These are phyloP conservation scores for Xylaria nigripes DNA, from an alignment of 495 filamentous ascomycete genomes.

Conservation along the genomic window DNA sequence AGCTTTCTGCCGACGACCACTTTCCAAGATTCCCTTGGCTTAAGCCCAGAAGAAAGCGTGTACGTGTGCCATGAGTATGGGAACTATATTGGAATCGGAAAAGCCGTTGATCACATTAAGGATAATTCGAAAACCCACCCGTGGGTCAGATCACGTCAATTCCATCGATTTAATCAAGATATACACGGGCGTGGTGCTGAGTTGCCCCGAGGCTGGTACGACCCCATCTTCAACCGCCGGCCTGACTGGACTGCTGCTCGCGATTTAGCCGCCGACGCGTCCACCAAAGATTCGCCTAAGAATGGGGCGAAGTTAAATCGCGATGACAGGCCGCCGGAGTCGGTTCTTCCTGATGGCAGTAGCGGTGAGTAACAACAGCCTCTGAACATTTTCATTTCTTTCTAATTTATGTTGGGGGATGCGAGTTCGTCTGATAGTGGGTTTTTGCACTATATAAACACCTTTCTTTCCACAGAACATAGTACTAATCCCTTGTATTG, in stretches of 20 bases:
- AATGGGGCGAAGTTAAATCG: background rate
- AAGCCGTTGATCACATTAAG: constrained; percentile 13
- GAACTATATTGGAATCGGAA: constrained; percentile 16
- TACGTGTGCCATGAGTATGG: constrained; percentile 5
- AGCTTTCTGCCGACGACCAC: constrained; percentile 31
- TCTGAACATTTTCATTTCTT: background rate
- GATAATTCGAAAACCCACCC: constrained; percentile 20
- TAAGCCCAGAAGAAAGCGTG: constrained; percentile 17
- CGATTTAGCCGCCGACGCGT: background rate
- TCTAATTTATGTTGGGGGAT: background rate
- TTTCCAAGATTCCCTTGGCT: constrained; percentile 27
- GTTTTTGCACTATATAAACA: no score
- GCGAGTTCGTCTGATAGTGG: no score
- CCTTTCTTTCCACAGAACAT: background rate
- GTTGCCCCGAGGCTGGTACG: background rate
- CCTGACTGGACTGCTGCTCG: background rate
- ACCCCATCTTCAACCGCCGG: background rate
- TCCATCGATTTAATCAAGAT: background rate
- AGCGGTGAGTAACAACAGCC: constrained; percentile 6
- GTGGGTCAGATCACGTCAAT: background rate
- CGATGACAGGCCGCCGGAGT: background rate
- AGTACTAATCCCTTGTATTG: background rate
- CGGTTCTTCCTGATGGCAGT: background rate
- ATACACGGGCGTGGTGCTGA: background rate
- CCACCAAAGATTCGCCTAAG: background rate